A percentile compares a stretch with the other conserved stretches of the same genome.
Evolutionary conservation across 495 filamentous ascomycete species (phyloP).

Genomic region (Platismatia glauca): DNA sequence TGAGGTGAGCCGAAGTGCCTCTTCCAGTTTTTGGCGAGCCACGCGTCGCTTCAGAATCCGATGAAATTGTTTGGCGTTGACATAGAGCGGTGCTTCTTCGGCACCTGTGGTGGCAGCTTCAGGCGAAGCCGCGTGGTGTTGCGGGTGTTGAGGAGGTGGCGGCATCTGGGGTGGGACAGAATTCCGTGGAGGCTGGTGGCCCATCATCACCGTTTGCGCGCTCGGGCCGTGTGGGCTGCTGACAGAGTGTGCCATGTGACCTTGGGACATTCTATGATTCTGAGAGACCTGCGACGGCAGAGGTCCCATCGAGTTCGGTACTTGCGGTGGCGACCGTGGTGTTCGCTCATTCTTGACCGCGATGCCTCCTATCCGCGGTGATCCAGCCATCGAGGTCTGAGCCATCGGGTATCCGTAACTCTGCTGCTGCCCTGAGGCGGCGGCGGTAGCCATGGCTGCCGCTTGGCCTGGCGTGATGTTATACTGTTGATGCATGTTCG

Average conservation of each 20-base stretch:
- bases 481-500: conserved; percentile 42
- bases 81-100: conserved; percentile 92
- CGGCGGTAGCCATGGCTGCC: conserved; percentile 49
- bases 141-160: conserved; percentile 45
- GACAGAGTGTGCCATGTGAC: conserved; percentile 43
- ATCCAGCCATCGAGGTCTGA: conserved; percentile 43
- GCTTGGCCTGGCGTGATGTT: conserved; percentile 43
- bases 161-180: conserved; percentile 42
- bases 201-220: conserved; percentile 42
- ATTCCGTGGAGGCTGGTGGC: conserved; percentile 38
- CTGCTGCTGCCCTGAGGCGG: conserved; percentile 41
- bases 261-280: conserved; percentile 38
- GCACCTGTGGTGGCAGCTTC: conserved; percentile 67
- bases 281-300: conserved; percentile 43
- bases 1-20: conserved; percentile 78
- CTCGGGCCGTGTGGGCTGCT: conserved; percentile 39
- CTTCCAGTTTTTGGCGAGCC: conserved; percentile 86
- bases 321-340: conserved; percentile 44
- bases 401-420: conserved; percentile 36
- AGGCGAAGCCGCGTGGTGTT: conserved; percentile 63
- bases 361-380: conserved; percentile 43
- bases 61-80: conserved; percentile 98
- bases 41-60: conserved; percentile 90
- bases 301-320: conserved; percentile 41
- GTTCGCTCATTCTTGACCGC: conserved; percentile 44